These are phyloP conservation scores for Cercospora zeina DNA, from an alignment of 2,329 filamentous ascomycete genomes.

Conservation along the genomic window DNA sequence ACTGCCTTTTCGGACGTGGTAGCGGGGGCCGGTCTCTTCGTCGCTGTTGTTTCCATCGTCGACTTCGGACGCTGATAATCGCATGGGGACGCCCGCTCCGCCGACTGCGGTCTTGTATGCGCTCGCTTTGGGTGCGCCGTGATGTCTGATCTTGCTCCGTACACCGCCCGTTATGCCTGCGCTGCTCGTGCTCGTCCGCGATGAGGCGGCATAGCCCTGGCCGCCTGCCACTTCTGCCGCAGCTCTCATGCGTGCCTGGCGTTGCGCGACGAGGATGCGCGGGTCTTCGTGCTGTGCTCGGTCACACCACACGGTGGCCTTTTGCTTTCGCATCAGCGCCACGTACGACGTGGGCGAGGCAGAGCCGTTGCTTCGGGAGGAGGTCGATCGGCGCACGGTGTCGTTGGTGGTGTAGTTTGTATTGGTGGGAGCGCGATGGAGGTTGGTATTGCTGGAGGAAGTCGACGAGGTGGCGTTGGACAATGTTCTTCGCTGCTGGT, in stretches of 20 bases:
- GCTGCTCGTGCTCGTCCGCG: slow-evolving; percentile 38
- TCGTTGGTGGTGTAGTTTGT: slow-evolving; percentile 31
- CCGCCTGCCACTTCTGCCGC: slow-evolving; percentile 77
- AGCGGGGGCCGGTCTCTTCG: slow-evolving; percentile 59
- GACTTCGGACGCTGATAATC: slow-evolving; percentile 92
- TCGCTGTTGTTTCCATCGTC: slow-evolving; percentile 78
- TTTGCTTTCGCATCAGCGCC: slow-evolving; percentile 92
- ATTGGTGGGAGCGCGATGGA: slow-evolving; percentile 53
- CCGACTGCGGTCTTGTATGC: slow-evolving; percentile 73
- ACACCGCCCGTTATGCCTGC: slow-evolving; percentile 54
- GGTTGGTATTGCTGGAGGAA: slow-evolving; percentile 55
- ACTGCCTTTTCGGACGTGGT: slow-evolving; percentile 71
- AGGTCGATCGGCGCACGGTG: slow-evolving; percentile 70
- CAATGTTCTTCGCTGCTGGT: slow-evolving; percentile 55
- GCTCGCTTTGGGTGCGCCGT: slow-evolving; percentile 74
- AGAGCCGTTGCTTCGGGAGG: slow-evolving; percentile 66
- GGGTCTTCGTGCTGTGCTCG: slow-evolving; percentile 90
- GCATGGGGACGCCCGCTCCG: slow-evolving; percentile 82
- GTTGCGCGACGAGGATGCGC: slow-evolving; percentile 75
- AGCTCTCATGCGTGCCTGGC: slow-evolving; percentile 82
- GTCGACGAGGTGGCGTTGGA: slow-evolving; percentile 72
- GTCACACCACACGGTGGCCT: slow-evolving; percentile 98
- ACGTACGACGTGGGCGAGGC: slow-evolving; percentile 76
- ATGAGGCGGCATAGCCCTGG: slow-evolving; percentile 38
- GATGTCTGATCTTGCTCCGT: slow-evolving; percentile 83